Evolutionary conservation across 129 eudicot genomes (phyloP), one percentile per base, ranked within the genome.

Genomic region (Cynara cardunculus): DNA sequence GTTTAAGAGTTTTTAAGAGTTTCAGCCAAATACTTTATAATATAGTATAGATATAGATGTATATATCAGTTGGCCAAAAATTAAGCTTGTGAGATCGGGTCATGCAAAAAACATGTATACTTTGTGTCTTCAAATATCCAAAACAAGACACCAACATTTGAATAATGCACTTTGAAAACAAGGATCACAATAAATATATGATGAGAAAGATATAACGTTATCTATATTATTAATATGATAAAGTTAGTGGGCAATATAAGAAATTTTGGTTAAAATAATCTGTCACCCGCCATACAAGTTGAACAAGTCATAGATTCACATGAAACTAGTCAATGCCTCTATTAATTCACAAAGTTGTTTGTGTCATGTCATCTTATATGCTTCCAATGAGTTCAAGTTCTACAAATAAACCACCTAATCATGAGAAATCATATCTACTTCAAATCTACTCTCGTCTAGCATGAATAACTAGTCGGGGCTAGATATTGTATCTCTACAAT

Each of bases 261-360:
- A n/a, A n/a, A n/a, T n/a, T n/a, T n/a, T n/a, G n/a, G n/a, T n/a
- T n/a, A n/a, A n/a, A n/a, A n/a, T n/a, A n/a, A n/a, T n/a, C n/a
- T n/a, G 69, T 75, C 62, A 68, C 76, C 80, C 69, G 32, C 66
- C 75, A 69, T 82, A 34, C 85, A 75, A 30, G 31, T 56, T 53
- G 71, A 69, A 21, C n/a, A 73, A 49, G 49, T 22, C 24, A 13
- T 22, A 6, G 39, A 79, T 56, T 44, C 25, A 9, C 35, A 37
- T 7, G 25, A 69, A 68, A 62, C 37, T 6, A 30, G 75, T 44
- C 5, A 31, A 72, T 73, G 19, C 22, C 69, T 72, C 71, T 5
- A 32, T 44, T 6, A 30, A 28, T 30, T 62, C 53, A 79, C 74
- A 37, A 37, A 37, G 2, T 8, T 8, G 2, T 37, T 37, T 37